Evolutionary conservation across 768 basidiomycete genomes (phyloP).

Genomic region (Sarcodon sp.): DNA sequence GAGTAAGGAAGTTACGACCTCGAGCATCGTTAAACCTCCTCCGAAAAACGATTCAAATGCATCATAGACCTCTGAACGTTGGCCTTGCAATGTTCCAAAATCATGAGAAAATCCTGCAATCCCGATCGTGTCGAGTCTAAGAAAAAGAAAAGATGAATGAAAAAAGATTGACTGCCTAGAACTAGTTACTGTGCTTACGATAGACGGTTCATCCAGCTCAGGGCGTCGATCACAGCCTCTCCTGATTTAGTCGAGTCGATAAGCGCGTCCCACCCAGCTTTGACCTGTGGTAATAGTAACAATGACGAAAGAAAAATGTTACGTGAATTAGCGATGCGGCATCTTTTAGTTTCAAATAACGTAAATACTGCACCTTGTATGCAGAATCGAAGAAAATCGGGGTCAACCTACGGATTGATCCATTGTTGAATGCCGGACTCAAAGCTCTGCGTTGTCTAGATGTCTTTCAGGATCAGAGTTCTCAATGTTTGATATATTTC

Average conservation of each 20-base stretch:
- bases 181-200: conserved; percentile 17
- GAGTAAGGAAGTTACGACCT: conserved; percentile 12
- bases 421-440: conserved; percentile 39
- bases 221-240: conserved; percentile 29
- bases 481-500: conserved; percentile 2
- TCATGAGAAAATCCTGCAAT: conserved; percentile 48
- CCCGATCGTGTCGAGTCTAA: conserved; percentile 43
- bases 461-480: no score
- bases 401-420: conserved; percentile 31
- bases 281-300: conserved; percentile 15
- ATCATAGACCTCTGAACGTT: conserved; percentile 22
- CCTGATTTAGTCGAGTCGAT: conserved; percentile 10
- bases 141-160: neutral
- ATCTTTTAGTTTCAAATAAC: no score
- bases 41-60: conserved; percentile 11
- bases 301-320: no score
- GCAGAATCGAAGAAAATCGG: conserved; percentile 36
- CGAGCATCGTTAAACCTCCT: conserved; percentile 2
- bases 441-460: conserved; percentile 35
- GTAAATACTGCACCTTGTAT: conserved; percentile 26
- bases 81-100: conserved; percentile 39
- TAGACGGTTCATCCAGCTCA: conserved; percentile 33
- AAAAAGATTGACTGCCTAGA: conserved; percentile 11
- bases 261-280: conserved; percentile 18
- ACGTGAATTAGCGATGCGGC: no score